Percentiles rank a stretch among this genome's conserved stretches.
Evolutionary conservation across 352 stramenopile species (phyloP).

Genomic region (Pythium vanterpoolii): DNA sequence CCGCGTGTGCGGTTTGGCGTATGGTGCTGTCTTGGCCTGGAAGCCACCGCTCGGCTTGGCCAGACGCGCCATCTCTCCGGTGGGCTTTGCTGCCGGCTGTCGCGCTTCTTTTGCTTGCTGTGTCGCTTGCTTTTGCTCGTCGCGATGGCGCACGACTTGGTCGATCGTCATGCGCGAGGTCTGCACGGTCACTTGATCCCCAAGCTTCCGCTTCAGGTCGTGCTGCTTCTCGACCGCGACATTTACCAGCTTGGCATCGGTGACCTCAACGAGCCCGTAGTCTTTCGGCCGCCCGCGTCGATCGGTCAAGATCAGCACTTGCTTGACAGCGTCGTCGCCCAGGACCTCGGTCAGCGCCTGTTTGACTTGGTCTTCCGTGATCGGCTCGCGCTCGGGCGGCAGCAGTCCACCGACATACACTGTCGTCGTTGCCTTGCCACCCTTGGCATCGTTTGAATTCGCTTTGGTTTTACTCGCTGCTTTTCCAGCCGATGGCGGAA

Average conservation of each 20-base stretch:
- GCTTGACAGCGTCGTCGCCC: conserved; percentile 33
- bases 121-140: conserved; percentile 42
- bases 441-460: not conserved
- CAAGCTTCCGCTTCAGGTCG: conserved; percentile 35
- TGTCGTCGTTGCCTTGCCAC: conserved; percentile 25
- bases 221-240: conserved; percentile 30
- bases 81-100: not conserved
- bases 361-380: conserved; percentile 38
- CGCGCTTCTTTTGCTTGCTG: conserved; percentile 29
- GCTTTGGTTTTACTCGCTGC: conserved; percentile 15
- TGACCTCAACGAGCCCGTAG: conserved; percentile 58
- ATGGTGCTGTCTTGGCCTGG: conserved; percentile 17
- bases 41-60: not conserved
- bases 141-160: conserved; percentile 49
- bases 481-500: conserved; percentile 28
- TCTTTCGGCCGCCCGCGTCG: conserved; percentile 61
- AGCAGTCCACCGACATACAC: conserved; percentile 55
- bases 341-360: conserved; percentile 37
- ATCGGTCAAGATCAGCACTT: conserved; percentile 53
- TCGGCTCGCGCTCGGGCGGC: conserved; percentile 19
- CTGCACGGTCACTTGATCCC: conserved; percentile 52
- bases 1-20: conserved; percentile 28
- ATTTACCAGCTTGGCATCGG: conserved; percentile 25
- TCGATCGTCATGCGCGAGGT: conserved; percentile 59
- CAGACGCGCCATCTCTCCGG: not conserved